Evolutionary conservation across 1,284 basidiomycete species (phyloP).

Genomic region (Trichosporon inkin): DNA sequence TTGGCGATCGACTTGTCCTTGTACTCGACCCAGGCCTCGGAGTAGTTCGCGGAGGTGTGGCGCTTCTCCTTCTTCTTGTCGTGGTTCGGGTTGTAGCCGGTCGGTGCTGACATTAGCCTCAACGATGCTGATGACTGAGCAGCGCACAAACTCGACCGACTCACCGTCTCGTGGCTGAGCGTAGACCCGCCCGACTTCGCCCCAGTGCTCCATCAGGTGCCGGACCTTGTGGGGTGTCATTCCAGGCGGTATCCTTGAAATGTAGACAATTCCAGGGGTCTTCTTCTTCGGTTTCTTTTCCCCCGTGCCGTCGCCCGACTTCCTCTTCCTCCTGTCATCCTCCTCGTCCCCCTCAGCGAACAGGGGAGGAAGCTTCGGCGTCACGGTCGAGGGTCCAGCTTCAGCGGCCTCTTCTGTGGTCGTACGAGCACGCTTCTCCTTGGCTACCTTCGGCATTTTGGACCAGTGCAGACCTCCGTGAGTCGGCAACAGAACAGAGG

Average conservation of each 20-base stretch:
- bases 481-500: background rate
- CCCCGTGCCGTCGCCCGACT: conserved; percentile 5
- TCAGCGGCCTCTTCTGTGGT: background rate
- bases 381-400: background rate
- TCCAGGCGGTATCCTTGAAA: conserved; percentile 94
- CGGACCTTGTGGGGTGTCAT: conserved; percentile 97
- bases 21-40: conserved; percentile 99
- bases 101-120: conserved; percentile 28
- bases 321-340: background rate
- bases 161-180: conserved; percentile 72
- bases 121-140: background rate
- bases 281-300: conserved; percentile 31
- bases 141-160: conserved; percentile 13
- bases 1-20: conserved; percentile 86
- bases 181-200: conserved; percentile 80
- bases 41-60: conserved; percentile 78
- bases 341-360: conserved; percentile 1
- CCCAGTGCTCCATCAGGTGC: conserved; percentile 80
- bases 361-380: background rate
- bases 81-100: conserved; percentile 37
- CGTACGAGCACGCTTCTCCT: background rate
- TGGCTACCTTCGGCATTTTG: conserved; percentile 2
- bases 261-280: conserved; percentile 78
- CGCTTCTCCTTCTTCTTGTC: conserved; percentile 51
- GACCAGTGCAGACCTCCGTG: background rate